These are phyloP conservation scores for Cercophora scortea DNA, from an alignment of 495 filamentous ascomycete species.

Conservation along the genomic window DNA sequence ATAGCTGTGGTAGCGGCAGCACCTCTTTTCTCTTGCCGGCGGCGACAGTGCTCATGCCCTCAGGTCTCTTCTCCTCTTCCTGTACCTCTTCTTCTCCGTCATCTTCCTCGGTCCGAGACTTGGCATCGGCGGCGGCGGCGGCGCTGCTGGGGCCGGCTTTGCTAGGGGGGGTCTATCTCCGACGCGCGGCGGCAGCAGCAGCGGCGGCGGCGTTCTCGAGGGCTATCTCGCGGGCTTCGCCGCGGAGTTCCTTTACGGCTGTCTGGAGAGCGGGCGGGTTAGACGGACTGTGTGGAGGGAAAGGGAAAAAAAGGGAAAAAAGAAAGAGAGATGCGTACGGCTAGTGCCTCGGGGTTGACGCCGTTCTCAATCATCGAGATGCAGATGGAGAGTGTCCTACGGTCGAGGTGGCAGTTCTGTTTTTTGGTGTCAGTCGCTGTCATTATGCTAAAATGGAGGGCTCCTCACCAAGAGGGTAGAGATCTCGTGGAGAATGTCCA, in stretches of 20 bases:
- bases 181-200: neutral
- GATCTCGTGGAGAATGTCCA: conserved; percentile 93
- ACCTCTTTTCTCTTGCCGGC: no score
- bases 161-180: conserved; percentile 1
- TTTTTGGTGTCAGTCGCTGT: neutral
- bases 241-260: conserved; percentile 65
- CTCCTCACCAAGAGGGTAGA: conserved; percentile 67
- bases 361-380: conserved; percentile 97
- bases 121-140: no score
- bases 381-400: conserved; percentile 83
- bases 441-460: neutral
- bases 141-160: neutral
- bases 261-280: conserved; percentile 37
- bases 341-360: conserved; percentile 89
- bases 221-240: conserved; percentile 45
- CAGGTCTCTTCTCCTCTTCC: no score
- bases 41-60: no score
- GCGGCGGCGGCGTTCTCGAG: conserved; percentile 10
- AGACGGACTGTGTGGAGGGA: neutral
- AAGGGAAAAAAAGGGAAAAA: neutral
- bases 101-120: no score
- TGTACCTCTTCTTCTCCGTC: no score
- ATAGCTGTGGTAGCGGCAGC: no score
- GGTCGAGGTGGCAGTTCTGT: conserved; percentile 88
- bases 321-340: conserved; percentile 48